Percentiles rank a stretch among this genome's conserved stretches.
Conservation (phyloP, 305 asterid genomes). For the Solanum aculeatissimum region DNA sequence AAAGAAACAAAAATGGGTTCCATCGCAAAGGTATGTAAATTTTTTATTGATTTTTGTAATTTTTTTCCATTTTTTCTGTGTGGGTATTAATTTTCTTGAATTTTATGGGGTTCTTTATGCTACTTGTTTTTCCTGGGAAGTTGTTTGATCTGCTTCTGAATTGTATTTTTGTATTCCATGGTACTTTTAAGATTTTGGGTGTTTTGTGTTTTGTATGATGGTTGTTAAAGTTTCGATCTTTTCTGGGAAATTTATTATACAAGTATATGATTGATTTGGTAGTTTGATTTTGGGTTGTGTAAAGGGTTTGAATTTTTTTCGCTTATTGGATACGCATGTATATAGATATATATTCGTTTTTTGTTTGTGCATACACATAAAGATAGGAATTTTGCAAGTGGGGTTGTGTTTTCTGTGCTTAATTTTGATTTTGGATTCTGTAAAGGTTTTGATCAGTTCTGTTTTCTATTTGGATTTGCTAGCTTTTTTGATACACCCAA, state of each 20-base stretch:
- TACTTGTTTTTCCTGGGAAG: not conserved
- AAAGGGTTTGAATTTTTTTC: not conserved
- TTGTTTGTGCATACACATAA: not conserved
- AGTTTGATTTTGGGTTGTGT: not conserved
- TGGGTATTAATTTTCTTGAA: not conserved
- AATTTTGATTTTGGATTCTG: not conserved
- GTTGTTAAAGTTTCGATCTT: not conserved
- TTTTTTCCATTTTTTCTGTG: not conserved
- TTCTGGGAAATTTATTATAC: not conserved
- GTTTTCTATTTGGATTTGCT: not conserved
- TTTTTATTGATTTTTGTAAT: not conserved
- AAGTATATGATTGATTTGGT: not conserved
- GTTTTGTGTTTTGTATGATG: not conserved
- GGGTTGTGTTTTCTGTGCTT: not conserved
- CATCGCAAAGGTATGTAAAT: not conserved
- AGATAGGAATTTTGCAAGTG: not conserved
- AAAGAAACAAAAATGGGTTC: not conserved
- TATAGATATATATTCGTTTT: not conserved
- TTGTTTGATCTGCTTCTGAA: not conserved
- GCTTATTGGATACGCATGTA: not conserved
- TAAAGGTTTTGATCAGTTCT: not conserved
- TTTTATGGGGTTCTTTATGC: not conserved
- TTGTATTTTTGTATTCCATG: not conserved
- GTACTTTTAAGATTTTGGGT: not conserved
- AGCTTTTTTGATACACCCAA: not conserved